phyloP scores from a whole-genome alignment of 257 asterid species.

The Lycium ferocissimum region DNA sequence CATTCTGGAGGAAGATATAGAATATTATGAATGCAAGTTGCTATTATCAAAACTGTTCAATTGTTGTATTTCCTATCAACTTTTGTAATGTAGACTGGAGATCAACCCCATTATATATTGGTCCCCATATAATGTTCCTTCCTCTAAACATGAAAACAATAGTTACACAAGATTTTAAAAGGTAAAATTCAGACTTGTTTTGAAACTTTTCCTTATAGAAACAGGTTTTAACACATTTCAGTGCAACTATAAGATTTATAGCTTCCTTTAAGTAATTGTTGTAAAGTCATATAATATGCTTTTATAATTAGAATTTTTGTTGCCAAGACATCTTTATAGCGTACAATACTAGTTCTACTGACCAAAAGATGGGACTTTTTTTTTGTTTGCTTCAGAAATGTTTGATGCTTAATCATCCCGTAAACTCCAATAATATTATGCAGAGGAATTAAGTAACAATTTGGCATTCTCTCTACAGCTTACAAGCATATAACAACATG shows the following conservation, averaged over 20 bases:
- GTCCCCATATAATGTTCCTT: background rate
- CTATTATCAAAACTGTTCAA: background rate
- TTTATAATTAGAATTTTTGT: background rate
- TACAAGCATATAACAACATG: constrained; percentile 32
- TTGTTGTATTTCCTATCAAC: background rate
- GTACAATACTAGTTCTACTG: constrained; percentile 4
- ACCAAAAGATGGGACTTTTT: background rate
- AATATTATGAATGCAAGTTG: background rate
- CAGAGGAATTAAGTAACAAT: background rate
- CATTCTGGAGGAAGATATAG: background rate
- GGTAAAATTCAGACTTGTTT: background rate
- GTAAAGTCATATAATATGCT: background rate
- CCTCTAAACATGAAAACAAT: background rate
- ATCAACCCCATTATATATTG: background rate
- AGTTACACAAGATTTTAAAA: background rate
- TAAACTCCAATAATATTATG: background rate
- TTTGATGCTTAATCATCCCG: constrained; percentile 31
- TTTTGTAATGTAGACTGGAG: background rate
- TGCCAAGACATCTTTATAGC: background rate
- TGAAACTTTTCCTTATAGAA: background rate
- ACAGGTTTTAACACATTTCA: background rate
- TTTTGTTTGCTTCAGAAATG: constrained; percentile 14
- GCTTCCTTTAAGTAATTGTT: background rate
- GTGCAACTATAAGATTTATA: background rate
- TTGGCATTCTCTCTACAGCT: constrained; percentile 33